Evolutionary conservation across 768 basidiomycete genomes (phyloP).

Genomic region (Suillus hirtellus): DNA sequence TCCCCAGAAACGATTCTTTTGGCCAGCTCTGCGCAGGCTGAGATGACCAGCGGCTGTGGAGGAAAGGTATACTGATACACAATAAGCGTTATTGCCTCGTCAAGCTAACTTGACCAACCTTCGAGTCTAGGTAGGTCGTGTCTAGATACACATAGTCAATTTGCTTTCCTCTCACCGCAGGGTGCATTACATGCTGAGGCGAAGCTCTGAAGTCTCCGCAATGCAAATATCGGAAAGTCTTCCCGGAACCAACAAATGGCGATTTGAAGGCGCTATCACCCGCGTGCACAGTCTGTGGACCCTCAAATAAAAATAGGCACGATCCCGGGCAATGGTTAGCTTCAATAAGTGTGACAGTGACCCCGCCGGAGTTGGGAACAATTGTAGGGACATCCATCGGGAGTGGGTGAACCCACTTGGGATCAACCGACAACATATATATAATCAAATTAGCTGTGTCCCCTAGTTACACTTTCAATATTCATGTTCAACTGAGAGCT

Average conservation of each 20-base stretch:
- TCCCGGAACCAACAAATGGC: slow-evolving; percentile 64
- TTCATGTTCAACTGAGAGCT: not conserved
- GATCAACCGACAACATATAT: slow-evolving; percentile 88
- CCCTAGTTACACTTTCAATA: slow-evolving; percentile 35
- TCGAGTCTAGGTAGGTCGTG: slow-evolving; percentile 93
- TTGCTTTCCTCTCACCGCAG: slow-evolving; percentile 74
- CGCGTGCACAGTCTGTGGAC: slow-evolving; percentile 83
- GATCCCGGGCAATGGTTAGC: slow-evolving; percentile 99
- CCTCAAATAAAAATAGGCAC: slow-evolving; percentile 91
- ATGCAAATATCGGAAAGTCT: slow-evolving; percentile 85
- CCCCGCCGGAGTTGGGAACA: slow-evolving; percentile 82
- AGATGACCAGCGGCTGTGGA: slow-evolving; percentile 90
- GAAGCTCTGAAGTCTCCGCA: slow-evolving; percentile 94
- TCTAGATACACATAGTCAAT: slow-evolving; percentile 93
- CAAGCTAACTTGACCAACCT: slow-evolving; percentile 40
- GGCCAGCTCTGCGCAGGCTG: slow-evolving; percentile 87
- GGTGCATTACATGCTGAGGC: slow-evolving; percentile 84
- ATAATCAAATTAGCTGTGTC: slow-evolving; percentile 90
- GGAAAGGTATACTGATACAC: slow-evolving; percentile 82
- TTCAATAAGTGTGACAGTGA: slow-evolving; percentile 91
- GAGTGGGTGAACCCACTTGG: slow-evolving; percentile 85
- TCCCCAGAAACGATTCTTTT: slow-evolving; percentile 52
- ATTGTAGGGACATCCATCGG: slow-evolving; percentile 75
- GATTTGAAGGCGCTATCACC: slow-evolving; percentile 82
- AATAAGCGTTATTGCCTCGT: slow-evolving; percentile 9